Conservation (phyloP, 805 yeast species). For the Yamadazyma sp. region DNA sequence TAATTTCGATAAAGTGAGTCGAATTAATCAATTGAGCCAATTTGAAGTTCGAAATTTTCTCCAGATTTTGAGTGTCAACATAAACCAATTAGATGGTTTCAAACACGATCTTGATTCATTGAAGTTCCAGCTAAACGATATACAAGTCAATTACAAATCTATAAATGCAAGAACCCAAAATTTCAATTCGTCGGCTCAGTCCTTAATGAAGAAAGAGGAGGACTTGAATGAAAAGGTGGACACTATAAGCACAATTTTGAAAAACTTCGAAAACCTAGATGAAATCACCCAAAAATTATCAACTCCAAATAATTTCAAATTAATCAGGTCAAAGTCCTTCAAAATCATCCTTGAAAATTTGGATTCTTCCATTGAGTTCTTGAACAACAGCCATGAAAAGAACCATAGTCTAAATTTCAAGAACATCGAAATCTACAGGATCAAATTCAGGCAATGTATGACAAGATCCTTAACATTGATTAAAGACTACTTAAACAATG, state of each 20-base stretch:
- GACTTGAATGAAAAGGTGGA: constrained; percentile 41
- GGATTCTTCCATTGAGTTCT: constrained; percentile 65
- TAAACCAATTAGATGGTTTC: constrained; percentile 30
- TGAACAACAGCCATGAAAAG: constrained; percentile 25
- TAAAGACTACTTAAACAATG: constrained; percentile 59
- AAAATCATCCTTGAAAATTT: constrained; percentile 48
- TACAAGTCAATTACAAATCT: constrained; percentile 53
- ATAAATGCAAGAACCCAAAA: constrained; percentile 63
- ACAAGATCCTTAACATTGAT: constrained; percentile 76
- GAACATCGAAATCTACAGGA: constrained; percentile 66
- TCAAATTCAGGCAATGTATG: constrained; percentile 79
- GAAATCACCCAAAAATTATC: constrained; percentile 66
- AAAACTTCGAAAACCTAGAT: constrained; percentile 69
- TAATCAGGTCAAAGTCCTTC: constrained; percentile 42
- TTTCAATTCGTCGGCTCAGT: constrained; percentile 58
- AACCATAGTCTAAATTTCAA: constrained; percentile 51
- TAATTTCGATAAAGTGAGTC: constrained; percentile 13
- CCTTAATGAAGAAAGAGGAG: constrained; percentile 47
- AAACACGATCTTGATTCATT: constrained; percentile 47
- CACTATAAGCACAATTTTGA: constrained; percentile 50
- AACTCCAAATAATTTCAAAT: constrained; percentile 46
- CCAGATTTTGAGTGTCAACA: constrained; percentile 29
- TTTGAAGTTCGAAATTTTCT: constrained; percentile 32
- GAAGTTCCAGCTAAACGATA: constrained; percentile 43
- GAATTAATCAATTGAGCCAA: constrained; percentile 4